These are phyloP conservation scores for Excoecaria cochinchinensis DNA, from an alignment of 345 rosid genomes.

Conservation along the genomic window DNA sequence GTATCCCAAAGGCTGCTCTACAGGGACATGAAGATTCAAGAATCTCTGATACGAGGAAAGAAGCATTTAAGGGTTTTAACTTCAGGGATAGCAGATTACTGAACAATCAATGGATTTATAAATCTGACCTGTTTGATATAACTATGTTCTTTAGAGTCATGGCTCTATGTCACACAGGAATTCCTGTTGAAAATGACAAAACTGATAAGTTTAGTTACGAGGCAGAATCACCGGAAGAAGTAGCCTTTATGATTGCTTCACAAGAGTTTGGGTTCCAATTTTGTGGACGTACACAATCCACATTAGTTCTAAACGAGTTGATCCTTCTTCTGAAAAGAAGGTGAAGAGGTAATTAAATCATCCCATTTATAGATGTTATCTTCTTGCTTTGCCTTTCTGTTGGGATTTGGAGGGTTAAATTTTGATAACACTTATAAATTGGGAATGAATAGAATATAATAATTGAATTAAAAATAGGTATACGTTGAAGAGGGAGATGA, in stretches of 20 bases:
- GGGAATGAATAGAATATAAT: too few relatives aligned
- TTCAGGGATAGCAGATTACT: constrained; percentile 62
- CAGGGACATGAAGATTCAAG: constrained; percentile 11
- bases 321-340: constrained; percentile 40
- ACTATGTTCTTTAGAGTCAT: constrained; percentile 67
- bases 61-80: constrained; percentile 53
- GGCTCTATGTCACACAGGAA: constrained; percentile 72
- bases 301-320: constrained; percentile 48
- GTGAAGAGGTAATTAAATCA: constrained; percentile 59
- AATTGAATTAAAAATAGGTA: too few relatives aligned
- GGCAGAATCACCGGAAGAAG: constrained; percentile 93
- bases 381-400: too few relatives aligned
- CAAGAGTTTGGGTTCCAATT: constrained; percentile 74
- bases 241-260: constrained; percentile 65
- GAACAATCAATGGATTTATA: constrained; percentile 53
- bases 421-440: too few relatives aligned
- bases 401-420: too few relatives aligned
- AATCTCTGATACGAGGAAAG: constrained; percentile 5
- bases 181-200: constrained; percentile 53
- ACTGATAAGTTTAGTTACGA: constrained; percentile 56
- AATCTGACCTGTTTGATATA: constrained; percentile 40
- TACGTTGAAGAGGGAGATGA: too few relatives aligned
- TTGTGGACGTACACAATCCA: constrained; percentile 61
- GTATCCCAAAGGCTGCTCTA: constrained; percentile 13
- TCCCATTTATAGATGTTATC: too few relatives aligned